Evolutionary conservation across 257 asterid genomes (phyloP), one percentile per base, ranked within the genome.

Genomic region (Buddleja alternifolia): DNA sequence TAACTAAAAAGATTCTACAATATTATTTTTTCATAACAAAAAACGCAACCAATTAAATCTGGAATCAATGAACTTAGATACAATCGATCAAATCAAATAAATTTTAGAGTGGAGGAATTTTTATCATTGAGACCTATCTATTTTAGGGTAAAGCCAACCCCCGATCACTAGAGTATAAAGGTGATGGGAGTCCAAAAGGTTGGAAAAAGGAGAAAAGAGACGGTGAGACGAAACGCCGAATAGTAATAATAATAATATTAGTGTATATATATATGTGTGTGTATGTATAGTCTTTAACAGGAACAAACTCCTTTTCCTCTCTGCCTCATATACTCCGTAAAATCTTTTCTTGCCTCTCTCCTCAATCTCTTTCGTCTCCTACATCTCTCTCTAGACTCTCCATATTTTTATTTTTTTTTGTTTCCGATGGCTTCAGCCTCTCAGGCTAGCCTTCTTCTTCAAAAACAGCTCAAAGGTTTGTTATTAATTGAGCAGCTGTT

Each of bases 381-480:
- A 6, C 52, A 63, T 70, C 62, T 62, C 73, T 57, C 29, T 74
- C 73, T 37, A 29, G 39, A 71, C 56, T 77, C 67, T 24, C 24
- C 21, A 7, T 20, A 29, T 11, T 41, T 12, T 54, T 16, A 24
- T 16, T 15, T 46, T 10, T 32, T n/a, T 34, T 63, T 10, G n/a
- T 50, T 8, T 42, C 66, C 45, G 32, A 92, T 92, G 98, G 96
- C 92, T 61, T 85, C 93, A 45, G 70, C 88, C 6, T 92, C 98
- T 64, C 98, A 93, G 75, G 99, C 87, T 51, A 88, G 83, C 77
- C 96, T 93, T 42, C 96, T 93, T 59, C 96, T 93, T 21, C 99
- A 93, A 67, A 93, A 93, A 70, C 99, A 93, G 84, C 97, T 93
- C 15, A 90, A 84, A 77, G 99, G 97, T 94, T 62, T 63, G 8